A percentile compares a stretch with the other conserved stretches of the same genome.
Evolutionary conservation across 257 asterid genomes (phyloP).

Genomic region (Capsicum chinense): DNA sequence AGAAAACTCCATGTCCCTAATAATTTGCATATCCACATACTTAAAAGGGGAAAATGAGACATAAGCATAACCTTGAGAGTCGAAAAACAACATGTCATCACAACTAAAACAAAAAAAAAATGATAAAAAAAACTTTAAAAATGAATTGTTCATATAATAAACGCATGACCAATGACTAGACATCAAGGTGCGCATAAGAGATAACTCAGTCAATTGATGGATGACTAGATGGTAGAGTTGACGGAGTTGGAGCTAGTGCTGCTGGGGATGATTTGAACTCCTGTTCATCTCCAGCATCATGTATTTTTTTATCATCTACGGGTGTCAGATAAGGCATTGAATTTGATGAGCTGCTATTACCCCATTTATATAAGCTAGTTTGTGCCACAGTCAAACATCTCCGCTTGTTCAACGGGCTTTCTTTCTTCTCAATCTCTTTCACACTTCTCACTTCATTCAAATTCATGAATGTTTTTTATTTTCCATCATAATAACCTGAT

Average conservation of each 20-base stretch:
- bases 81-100: not conserved
- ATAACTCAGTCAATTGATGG: not conserved
- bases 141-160: not conserved
- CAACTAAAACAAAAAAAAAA: not conserved
- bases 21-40: not conserved
- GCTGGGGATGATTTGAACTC: not conserved
- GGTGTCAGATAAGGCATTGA: slow-evolving; percentile 3
- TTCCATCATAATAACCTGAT: not conserved
- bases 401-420: slow-evolving; percentile 11
- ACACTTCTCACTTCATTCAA: not conserved
- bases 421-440: not conserved
- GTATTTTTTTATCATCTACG: not conserved
- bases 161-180: not conserved
- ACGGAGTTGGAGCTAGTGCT: not conserved
- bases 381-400: not conserved
- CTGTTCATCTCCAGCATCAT: not conserved
- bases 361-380: not conserved
- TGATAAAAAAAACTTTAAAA: not conserved
- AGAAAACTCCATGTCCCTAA: not conserved
- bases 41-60: not conserved
- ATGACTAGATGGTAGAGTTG: not conserved
- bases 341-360: slow-evolving; percentile 9
- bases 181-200: not conserved
- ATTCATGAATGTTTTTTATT: not conserved
- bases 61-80: not conserved